Percentiles rank a stretch among this genome's conserved stretches.
These are phyloP conservation scores for Hypoxylon sp. DNA, from an alignment of 2,329 filamentous ascomycete species.

Conservation along the genomic window DNA sequence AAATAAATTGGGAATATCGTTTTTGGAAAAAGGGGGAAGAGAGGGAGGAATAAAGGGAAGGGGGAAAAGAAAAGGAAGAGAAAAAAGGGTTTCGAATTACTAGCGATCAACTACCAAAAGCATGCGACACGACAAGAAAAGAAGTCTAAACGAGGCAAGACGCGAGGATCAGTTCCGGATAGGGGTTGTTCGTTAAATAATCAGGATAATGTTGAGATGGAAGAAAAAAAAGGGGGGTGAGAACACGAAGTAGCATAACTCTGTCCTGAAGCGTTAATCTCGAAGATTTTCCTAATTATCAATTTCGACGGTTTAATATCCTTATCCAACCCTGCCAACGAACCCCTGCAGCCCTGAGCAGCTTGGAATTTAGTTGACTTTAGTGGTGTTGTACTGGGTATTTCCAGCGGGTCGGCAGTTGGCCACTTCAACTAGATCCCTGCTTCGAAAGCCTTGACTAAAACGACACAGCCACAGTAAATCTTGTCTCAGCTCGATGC, in stretches of 20 bases:
- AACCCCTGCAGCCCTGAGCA: constrained; percentile 17
- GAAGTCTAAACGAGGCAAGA: constrained; percentile 10
- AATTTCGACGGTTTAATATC: constrained; percentile 25
- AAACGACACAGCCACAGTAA: constrained; percentile 11
- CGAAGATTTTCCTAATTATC: constrained; percentile 38
- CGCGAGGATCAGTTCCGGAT: constrained; percentile 32
- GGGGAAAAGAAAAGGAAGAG: constrained; percentile 13
- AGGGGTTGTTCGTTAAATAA: constrained; percentile 20
- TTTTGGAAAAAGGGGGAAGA: constrained; percentile 9
- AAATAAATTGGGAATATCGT: constrained; percentile 15
- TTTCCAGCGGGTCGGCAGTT: constrained; percentile 18
- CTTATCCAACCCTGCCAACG: constrained; percentile 7
- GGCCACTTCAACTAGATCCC: too few relatives aligned
- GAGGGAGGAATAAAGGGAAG: constrained; percentile 35
- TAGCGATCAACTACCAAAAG: constrained; percentile 13
- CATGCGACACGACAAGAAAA: constrained; percentile 11
- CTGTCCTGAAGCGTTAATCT: constrained; percentile 34
- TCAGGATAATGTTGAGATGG: constrained; percentile 30
- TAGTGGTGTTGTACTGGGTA: constrained; percentile 6
- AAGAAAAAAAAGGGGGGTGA: constrained; percentile 29
- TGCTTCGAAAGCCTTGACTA: not conserved
- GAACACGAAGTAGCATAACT: constrained; percentile 25
- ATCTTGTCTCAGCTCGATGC: too few relatives aligned
- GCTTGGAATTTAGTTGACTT: constrained; percentile 20
- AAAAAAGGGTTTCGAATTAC: constrained; percentile 8